These are phyloP conservation scores for Truncatella angustata DNA, from an alignment of 2,329 filamentous ascomycete species.

Conservation along the genomic window DNA sequence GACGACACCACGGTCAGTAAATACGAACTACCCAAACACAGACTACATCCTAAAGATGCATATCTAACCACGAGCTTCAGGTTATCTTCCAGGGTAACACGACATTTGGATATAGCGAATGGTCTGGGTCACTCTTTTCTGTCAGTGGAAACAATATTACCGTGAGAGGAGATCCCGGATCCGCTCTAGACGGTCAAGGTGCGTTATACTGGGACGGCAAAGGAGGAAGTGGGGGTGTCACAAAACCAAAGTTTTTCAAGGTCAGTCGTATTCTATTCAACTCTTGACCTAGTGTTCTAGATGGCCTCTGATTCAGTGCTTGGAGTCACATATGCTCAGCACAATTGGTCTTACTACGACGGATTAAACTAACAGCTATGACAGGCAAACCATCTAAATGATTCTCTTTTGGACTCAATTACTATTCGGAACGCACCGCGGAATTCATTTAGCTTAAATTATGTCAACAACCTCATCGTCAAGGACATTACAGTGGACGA, in stretches of 20 bases:
- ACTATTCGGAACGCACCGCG: constrained; percentile 6
- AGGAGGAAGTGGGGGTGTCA: constrained; percentile 5
- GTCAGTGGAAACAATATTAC: constrained; percentile 46
- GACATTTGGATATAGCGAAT: constrained; percentile 45
- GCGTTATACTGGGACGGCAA: constrained; percentile 8
- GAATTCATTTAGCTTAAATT: constrained; percentile 8
- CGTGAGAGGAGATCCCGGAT: constrained; percentile 38
- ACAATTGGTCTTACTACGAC: too few relatives aligned
- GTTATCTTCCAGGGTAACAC: constrained; percentile 5
- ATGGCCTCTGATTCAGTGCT: too few relatives aligned
- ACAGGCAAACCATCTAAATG: constrained; percentile 7
- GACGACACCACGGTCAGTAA: constrained; percentile 6
- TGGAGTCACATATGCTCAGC: too few relatives aligned
- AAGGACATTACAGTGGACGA: constrained; percentile 9
- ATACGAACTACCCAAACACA: not conserved
- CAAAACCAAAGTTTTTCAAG: constrained; percentile 9
- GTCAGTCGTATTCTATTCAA: not conserved
- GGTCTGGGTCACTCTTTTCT: constrained; percentile 48
- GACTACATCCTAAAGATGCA: not conserved
- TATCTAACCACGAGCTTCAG: not conserved
- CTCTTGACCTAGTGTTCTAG: too few relatives aligned
- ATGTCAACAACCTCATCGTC: constrained; percentile 2
- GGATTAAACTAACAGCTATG: too few relatives aligned
- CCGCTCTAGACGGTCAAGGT: constrained; percentile 3
- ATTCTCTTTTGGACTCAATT: constrained; percentile 6